Percentiles rank a stretch among this genome's conserved stretches.
These are phyloP conservation scores for Chenopodium berlandieri DNA, from an alignment of 148 eudicot genomes.

Conservation along the genomic window DNA sequence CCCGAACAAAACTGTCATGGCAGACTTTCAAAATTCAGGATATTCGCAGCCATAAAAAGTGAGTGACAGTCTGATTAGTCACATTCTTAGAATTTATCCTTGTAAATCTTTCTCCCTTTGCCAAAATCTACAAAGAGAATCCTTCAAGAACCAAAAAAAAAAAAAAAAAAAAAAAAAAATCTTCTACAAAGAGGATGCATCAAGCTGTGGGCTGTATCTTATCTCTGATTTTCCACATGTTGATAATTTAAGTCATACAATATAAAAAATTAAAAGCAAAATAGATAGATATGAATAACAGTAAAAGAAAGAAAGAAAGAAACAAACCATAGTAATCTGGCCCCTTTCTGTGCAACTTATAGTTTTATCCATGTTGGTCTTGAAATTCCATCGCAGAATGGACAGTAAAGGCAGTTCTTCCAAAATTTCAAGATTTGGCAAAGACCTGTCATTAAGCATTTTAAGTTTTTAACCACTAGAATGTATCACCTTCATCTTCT, in stretches of 20 bases:
- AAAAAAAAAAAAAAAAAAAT: too few relatives aligned
- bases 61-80: too few relatives aligned
- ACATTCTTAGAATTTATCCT: neutral
- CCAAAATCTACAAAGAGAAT: neutral
- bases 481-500: slow-evolving; percentile 9
- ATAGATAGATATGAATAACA: neutral
- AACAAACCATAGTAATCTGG: slow-evolving; percentile 73
- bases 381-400: slow-evolving; percentile 83
- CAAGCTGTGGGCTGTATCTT: neutral
- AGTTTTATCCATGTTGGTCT: slow-evolving; percentile 75
- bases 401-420: slow-evolving; percentile 60
- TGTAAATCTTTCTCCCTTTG: neutral
- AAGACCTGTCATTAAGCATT: slow-evolving; percentile 51
- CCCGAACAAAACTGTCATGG: neutral
- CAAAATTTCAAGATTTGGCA: slow-evolving; percentile 69
- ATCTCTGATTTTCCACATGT: neutral
- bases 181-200: neutral
- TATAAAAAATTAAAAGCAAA: neutral
- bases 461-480: neutral
- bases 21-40: neutral
- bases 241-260: neutral
- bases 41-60: neutral
- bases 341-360: slow-evolving; percentile 70
- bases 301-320: slow-evolving; percentile 13
- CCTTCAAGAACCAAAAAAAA: too few relatives aligned